Conservation (phyloP, 148 eudicot species). For the Cornus suecica region DNA sequence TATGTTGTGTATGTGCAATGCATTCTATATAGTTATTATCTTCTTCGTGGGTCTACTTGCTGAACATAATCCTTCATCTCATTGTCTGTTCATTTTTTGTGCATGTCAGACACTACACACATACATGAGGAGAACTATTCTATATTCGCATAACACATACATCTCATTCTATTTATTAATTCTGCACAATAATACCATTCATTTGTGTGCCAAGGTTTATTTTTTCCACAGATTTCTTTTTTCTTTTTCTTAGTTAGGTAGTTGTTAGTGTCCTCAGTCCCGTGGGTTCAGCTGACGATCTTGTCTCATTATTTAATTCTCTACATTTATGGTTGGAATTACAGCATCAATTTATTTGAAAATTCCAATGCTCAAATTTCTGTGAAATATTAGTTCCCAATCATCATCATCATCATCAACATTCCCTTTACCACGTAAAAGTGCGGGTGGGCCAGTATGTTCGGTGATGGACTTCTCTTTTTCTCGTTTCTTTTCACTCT, state of each 20-base stretch:
- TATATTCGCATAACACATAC: not conserved
- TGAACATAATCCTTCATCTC: not conserved
- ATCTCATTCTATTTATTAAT: not conserved
- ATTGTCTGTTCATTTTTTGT: not conserved
- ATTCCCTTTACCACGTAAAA: too few species aligned
- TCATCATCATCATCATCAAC: too few species aligned
- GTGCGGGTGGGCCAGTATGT: not conserved
- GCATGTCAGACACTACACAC: not conserved
- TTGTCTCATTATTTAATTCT: not conserved
- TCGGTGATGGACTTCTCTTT: too few species aligned
- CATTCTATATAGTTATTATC: not conserved
- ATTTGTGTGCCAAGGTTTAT: not conserved
- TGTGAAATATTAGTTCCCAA: too few species aligned
- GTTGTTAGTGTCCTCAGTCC: not conserved
- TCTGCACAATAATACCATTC: too few species aligned
- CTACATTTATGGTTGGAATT: not conserved
- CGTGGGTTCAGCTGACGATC: constrained; percentile 4
- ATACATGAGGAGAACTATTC: not conserved
- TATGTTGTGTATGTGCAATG: not conserved
- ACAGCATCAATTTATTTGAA: not conserved
- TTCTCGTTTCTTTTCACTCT: too few species aligned
- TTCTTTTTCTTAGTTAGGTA: too few species aligned
- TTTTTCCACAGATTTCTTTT: too few species aligned
- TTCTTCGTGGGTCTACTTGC: not conserved
- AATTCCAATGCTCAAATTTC: not conserved